Evolutionary conservation across 164 flowering plant genomes (phyloP), one percentile per base, ranked within the genome.

Genomic region (Magnolia officinalis): DNA sequence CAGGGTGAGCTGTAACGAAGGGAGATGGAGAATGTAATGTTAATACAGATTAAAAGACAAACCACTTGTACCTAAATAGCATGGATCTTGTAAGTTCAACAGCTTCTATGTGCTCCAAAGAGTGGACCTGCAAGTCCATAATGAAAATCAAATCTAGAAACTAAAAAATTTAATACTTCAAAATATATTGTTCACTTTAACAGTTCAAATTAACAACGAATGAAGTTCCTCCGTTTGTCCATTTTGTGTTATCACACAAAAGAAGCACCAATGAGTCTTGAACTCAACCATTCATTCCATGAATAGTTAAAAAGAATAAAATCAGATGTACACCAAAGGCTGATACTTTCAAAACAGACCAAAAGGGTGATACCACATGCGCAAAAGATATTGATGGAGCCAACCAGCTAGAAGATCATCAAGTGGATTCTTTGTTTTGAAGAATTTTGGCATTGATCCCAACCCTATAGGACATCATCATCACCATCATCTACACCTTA

Each of bases 61-160:
- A 59, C 63, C 63, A 50, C 67, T 16, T 71, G 65, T 80, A 94
- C 99, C 98, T 91, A 70, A 93, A 86, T 63, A 84, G 31, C 75
- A 87, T 73, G 31, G 75, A 85, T 82, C 90, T 85, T 55, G 98
- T 89, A 73, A 77, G 77, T 29, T 90, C 92, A 61, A 96, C 97
- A 78, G 89, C 83, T 79, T 91, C 89, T 78, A 94, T 78, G 79
- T 92, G 93, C 86, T 90, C 99, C 77, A 67, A 52, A 68, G 97
- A 80, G 74, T 96, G 99, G 50, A 92, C 94, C 99, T 96, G 84
- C 75, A 72, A 55, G 58, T 24, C 37, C 24, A 49, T 8, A 37
- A 63, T 11, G n/a, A 1, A 77, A 51, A 52, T 21, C 67, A 55
- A 29, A 19, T 72, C 31, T 23, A 6, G 7, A 19, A 7, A 29